Percentiles rank a stretch among this genome's conserved stretches.
Evolutionary conservation across 192 early-diverging fungal species (phyloP).

Genomic region (Entomortierella lignicola): DNA sequence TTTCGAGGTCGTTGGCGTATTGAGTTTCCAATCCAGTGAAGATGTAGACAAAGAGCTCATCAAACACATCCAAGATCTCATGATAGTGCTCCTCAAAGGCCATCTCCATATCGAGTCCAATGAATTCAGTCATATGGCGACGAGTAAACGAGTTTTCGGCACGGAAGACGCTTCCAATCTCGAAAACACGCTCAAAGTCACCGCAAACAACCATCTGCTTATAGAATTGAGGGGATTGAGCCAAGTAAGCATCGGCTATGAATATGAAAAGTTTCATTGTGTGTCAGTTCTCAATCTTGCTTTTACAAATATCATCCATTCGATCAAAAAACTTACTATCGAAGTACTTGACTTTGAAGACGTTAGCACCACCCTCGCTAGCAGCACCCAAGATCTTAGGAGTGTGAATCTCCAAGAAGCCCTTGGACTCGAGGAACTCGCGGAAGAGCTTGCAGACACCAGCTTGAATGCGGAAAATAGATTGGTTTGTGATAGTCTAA

Average conservation of each 20-base stretch:
- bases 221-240: conserved; percentile 98
- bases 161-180: conserved; percentile 96
- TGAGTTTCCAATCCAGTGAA: conserved; percentile 89
- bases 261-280: neutral
- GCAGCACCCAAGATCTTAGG: conserved; percentile 96
- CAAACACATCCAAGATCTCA: conserved; percentile 95
- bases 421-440: conserved; percentile 84
- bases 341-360: conserved; percentile 98
- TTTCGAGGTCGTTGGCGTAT: conserved; percentile 86
- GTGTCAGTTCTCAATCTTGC: neutral
- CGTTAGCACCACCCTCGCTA: conserved; percentile 97
- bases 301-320: neutral
- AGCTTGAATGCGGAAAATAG: conserved; percentile 97
- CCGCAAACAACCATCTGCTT: conserved; percentile 99
- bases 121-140: conserved; percentile 99
- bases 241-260: conserved; percentile 85
- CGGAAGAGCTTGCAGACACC: conserved; percentile 95
- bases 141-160: conserved; percentile 98
- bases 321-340: conserved; percentile 68
- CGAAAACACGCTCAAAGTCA: conserved; percentile 98
- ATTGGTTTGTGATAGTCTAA: conserved; percentile 94
- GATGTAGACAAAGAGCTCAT: conserved; percentile 91
- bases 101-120: conserved; percentile 99
- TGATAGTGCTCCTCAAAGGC: conserved; percentile 99
- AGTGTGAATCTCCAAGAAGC: conserved; percentile 97